Conservation (phyloP, 371 early-diverging fungal genomes). For the Rhizopus arrhizus region DNA sequence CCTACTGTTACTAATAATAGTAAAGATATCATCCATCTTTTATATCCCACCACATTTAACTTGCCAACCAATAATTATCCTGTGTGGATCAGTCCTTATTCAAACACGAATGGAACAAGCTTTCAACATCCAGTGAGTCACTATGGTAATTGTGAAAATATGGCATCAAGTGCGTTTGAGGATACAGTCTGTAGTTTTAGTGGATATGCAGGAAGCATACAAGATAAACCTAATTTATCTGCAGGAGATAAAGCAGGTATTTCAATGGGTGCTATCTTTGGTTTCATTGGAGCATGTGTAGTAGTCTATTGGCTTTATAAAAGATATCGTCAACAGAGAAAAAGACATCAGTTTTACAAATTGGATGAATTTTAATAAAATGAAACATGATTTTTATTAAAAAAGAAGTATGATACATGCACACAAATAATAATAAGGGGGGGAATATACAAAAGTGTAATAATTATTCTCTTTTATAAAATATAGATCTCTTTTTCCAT, state of each 20-base stretch:
- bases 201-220: background rate
- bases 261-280: constrained; percentile 31
- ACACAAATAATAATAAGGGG: background rate
- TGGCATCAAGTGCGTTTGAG: constrained; percentile 4
- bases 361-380: constrained; percentile 24
- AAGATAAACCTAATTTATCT: background rate
- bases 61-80: constrained; percentile 8
- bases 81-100: constrained; percentile 14
- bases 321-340: constrained; percentile 14
- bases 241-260: constrained; percentile 30
- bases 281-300: constrained; percentile 9
- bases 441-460: background rate
- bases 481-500: background rate
- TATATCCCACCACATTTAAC: constrained; percentile 4
- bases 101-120: background rate
- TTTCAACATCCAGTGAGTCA: background rate
- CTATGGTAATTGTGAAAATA: constrained; percentile 15
- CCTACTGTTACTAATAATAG: too few relatives aligned
- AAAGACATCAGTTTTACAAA: constrained; percentile 26
- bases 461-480: background rate
- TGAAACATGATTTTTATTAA: too few relatives aligned
- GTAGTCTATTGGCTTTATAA: constrained; percentile 18
- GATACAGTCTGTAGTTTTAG: constrained; percentile 10
- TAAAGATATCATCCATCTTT: constrained; percentile 14
- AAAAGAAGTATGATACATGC: too few relatives aligned